Percentiles rank a stretch among this genome's conserved stretches.
Evolutionary conservation across 2,329 filamentous ascomycete species (phyloP).

Genomic region (Botrytis tulipae): DNA sequence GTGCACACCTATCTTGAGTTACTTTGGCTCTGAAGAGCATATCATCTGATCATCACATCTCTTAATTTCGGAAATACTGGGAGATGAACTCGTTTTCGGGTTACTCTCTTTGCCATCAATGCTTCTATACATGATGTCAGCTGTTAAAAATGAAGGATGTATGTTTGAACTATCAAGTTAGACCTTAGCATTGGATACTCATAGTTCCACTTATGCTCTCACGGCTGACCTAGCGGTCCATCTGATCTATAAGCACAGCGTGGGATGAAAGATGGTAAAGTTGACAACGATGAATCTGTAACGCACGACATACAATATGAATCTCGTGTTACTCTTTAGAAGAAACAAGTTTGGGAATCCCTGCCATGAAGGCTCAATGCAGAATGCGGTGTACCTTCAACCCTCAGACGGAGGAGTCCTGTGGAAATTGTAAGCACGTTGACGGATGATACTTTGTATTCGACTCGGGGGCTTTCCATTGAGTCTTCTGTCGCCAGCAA

Average conservation of each 20-base stretch:
- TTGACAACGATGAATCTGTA: conserved; percentile 14
- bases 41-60: conserved; percentile 17
- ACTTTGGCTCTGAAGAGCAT: neutral
- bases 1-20: conserved; percentile 16
- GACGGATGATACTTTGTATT: conserved; percentile 2
- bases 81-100: neutral
- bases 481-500: conserved; percentile 4
- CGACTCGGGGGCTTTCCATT: conserved; percentile 4
- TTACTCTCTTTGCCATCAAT: neutral
- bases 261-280: conserved; percentile 15
- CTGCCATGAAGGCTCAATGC: conserved; percentile 14
- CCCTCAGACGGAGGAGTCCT: neutral
- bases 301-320: neutral
- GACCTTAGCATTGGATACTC: neutral
- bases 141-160: neutral
- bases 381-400: conserved; percentile 3
- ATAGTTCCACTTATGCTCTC: neutral
- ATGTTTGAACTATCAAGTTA: neutral
- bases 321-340: conserved; percentile 1
- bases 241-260: conserved; percentile 15
- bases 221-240: conserved; percentile 8
- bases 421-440: conserved; percentile 1
- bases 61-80: conserved; percentile 1
- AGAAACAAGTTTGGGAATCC: neutral
- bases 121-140: neutral